Base-by-base conservation (phyloP, 768 basidiomycete species). In the Agrocybe pediades region DNA sequence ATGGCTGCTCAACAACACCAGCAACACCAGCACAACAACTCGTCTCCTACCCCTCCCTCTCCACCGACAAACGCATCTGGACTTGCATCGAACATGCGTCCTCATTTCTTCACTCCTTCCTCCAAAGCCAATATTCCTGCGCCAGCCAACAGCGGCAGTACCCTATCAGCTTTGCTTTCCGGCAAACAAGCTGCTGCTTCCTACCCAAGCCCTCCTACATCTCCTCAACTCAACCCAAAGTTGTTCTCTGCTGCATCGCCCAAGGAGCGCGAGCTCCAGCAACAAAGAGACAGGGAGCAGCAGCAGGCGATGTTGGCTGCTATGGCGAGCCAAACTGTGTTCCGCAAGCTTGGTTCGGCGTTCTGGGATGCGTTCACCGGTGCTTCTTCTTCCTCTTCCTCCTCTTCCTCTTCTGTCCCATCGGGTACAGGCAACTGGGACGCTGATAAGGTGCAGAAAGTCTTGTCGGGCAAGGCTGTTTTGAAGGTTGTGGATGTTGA, bases 341-440 rank as follows among this genome's bases (percentile, higher is more conserved):
- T 90, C 47, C 72, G 75, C 63, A 86, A 85, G 63, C 77, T 95
- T 26, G 86, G 88, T 4, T 67, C 74, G 19, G 90, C 92, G 41
- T 94, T 95, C 73, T 90, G 92, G 88, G 91, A 92, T 57, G 93
- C 93, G 15, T 95, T 95, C 70, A 79, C 86, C n/a, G 86, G 85
- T 0, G 53, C 68, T 16, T 66, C 71, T 26, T 46, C 64, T 3
- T 54, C 68, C 2, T 61, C 68, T 9, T 48, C 68, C 25, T 40
- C 68, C 2, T 63, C 71, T 16, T 51, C 65, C 3, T 55, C 69
- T 24, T 30, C 65, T 26, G 19, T 19, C 9, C 44, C 53, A 33
- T 41, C 41, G 26, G 42, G 51, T 29, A 61, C 24, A 25, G 62
- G 64, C 39, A 74, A 70, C 23, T 68, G 70, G 67, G 90, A 93